Evolutionary conservation across 371 early-diverging fungal genomes (phyloP).

Genomic region (Mortierella sp.): DNA sequence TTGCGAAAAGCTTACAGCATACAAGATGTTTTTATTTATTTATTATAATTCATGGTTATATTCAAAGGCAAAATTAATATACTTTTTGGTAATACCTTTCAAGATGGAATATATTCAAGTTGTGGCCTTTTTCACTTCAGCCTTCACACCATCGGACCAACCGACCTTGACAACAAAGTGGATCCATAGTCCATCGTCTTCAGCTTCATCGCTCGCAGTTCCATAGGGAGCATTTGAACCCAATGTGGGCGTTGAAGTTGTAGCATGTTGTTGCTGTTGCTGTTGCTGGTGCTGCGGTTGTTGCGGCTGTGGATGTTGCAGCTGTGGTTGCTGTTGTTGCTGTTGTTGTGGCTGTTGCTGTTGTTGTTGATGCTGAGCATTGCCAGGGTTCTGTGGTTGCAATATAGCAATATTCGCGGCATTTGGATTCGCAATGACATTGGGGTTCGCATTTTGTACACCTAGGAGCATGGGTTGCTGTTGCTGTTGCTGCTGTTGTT

Average conservation of each 20-base stretch:
- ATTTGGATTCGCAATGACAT: not conserved
- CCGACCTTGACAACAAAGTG: slow-evolving; percentile 56
- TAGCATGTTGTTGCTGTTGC: slow-evolving; percentile 14
- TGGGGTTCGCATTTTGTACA: not conserved
- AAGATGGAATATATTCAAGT: no score
- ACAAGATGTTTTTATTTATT: no score
- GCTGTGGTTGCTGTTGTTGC: slow-evolving; percentile 11
- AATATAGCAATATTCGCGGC: not conserved
- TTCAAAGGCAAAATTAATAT: no score
- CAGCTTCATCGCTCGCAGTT: slow-evolving; percentile 15
- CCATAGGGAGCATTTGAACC: not conserved
- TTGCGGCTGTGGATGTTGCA: slow-evolving; percentile 18
- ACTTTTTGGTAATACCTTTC: no score
- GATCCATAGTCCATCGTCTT: slow-evolving; percentile 55
- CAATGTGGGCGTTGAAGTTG: not conserved
- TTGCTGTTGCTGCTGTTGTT: slow-evolving; percentile 19
- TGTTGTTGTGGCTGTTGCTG: slow-evolving; percentile 5
- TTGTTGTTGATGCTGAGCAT: not conserved
- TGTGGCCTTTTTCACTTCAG: slow-evolving; percentile 13
- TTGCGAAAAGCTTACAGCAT: no score
- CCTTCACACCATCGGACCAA: slow-evolving; percentile 40
- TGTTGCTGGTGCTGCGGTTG: slow-evolving; percentile 15
- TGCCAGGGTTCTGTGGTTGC: not conserved
- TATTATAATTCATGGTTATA: no score
- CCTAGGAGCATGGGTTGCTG: not conserved